A percentile compares a stretch with the other conserved stretches of the same genome.
phyloP scores from a whole-genome alignment of 331 rosid genomes.

The Malus hybrid region DNA sequence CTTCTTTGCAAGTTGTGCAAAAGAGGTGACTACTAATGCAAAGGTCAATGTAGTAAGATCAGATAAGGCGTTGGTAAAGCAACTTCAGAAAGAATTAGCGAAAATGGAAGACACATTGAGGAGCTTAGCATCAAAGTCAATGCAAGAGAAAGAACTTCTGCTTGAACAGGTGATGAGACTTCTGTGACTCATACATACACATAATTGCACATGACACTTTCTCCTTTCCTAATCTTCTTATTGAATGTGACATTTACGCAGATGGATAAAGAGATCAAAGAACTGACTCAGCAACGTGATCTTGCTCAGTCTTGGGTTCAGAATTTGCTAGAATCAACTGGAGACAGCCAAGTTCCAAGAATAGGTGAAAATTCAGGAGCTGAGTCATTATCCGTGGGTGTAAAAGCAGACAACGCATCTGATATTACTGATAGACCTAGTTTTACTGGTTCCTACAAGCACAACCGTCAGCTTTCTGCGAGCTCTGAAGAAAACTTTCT shows the following conservation, averaged over 20 bases:
- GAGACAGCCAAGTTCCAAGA: conserved; percentile 25
- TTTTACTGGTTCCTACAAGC: conserved; percentile 16
- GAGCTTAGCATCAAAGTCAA: conserved; percentile 35
- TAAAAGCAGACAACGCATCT: conserved; percentile 3
- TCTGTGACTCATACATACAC: background rate
- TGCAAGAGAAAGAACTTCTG: conserved; percentile 69
- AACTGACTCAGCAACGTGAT: conserved; percentile 63
- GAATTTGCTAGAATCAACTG: conserved; percentile 40
- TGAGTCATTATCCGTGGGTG: conserved; percentile 21
- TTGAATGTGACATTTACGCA: conserved; percentile 26
- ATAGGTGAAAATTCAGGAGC: conserved; percentile 17
- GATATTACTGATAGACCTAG: conserved; percentile 17
- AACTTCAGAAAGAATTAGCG: conserved; percentile 55
- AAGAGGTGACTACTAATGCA: conserved; percentile 80
- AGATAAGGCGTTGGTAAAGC: conserved; percentile 77
- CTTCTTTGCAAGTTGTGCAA: conserved; percentile 72
- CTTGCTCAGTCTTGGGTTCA: conserved; percentile 55
- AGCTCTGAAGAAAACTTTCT: conserved; percentile 41
- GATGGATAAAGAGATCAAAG: conserved; percentile 72
- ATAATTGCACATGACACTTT: background rate
- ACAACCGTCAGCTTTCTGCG: conserved; percentile 23
- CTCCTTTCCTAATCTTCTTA: background rate
- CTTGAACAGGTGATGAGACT: conserved; percentile 57
- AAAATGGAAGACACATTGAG: conserved; percentile 56
- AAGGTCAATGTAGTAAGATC: conserved; percentile 60